Evolutionary conservation across 1,139 yeast species (phyloP).

Genomic region (Wickerhamiella infanticola): DNA sequence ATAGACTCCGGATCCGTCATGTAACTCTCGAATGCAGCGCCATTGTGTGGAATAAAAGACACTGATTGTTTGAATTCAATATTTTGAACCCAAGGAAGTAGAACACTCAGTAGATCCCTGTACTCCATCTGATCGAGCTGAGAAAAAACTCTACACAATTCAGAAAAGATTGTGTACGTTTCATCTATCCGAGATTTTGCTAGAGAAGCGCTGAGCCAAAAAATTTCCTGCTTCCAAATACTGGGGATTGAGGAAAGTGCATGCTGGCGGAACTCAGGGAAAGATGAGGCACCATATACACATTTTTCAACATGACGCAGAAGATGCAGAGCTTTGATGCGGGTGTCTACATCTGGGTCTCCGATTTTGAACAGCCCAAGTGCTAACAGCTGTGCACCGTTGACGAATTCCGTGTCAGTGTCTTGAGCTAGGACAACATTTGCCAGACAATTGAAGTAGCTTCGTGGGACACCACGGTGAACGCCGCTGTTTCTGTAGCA

Average conservation of each 20-base stretch:
- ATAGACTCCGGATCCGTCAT: slow-evolving; percentile 23
- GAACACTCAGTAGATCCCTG: slow-evolving; percentile 62
- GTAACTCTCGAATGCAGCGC: slow-evolving; percentile 1
- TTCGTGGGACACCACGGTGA: slow-evolving; percentile 35
- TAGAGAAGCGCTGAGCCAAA: slow-evolving; percentile 48
- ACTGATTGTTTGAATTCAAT: slow-evolving; percentile 39
- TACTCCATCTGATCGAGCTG: slow-evolving; percentile 44
- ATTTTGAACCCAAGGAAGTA: slow-evolving; percentile 82
- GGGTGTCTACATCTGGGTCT: slow-evolving; percentile 41
- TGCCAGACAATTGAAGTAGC: slow-evolving; percentile 58
- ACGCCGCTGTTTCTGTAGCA: slow-evolving; percentile 43
- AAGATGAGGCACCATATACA: slow-evolving; percentile 32
- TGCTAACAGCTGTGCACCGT: slow-evolving; percentile 45
- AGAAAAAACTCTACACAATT: slow-evolving; percentile 54
- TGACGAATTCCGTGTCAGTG: slow-evolving; percentile 23
- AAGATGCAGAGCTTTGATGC: slow-evolving; percentile 47
- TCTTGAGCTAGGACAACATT: slow-evolving; percentile 32
- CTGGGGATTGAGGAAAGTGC: slow-evolving; percentile 53
- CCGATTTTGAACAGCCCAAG: slow-evolving; percentile 58
- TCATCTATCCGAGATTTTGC: slow-evolving; percentile 44
- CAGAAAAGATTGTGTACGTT: slow-evolving; percentile 49
- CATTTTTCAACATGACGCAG: slow-evolving; percentile 41
- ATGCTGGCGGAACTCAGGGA: slow-evolving; percentile 41
- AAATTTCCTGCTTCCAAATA: slow-evolving; percentile 62
- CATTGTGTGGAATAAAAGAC: slow-evolving; percentile 30